These are phyloP conservation scores for Aspergillus sp. DNA, from an alignment of 2,329 filamentous ascomycete species.

Conservation along the genomic window DNA sequence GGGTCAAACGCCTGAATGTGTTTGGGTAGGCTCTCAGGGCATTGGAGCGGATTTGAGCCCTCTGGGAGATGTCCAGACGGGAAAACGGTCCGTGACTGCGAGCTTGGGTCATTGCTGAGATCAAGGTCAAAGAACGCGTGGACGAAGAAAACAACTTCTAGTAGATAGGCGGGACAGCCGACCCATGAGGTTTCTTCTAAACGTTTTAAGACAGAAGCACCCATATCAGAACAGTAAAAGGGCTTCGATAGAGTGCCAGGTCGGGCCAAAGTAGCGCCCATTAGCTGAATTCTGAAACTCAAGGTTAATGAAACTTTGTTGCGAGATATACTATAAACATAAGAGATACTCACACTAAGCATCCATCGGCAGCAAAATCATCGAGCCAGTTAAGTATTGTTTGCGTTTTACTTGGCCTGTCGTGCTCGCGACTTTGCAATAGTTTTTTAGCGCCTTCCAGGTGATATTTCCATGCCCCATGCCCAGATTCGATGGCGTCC, in stretches of 20 bases:
- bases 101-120: slow-evolving; percentile 22
- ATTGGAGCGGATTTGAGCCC: slow-evolving; percentile 30
- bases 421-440: slow-evolving; percentile 37
- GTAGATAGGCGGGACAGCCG: slow-evolving; percentile 41
- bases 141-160: slow-evolving; percentile 43
- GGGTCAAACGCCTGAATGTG: slow-evolving; percentile 42
- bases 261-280: slow-evolving; percentile 43
- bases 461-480: slow-evolving; percentile 53
- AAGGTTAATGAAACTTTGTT: slow-evolving; percentile 3
- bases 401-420: slow-evolving; percentile 13
- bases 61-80: slow-evolving; percentile 27
- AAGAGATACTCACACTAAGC: slow-evolving; percentile 32
- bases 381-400: slow-evolving; percentile 35
- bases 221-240: slow-evolving; percentile 39
- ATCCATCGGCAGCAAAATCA: slow-evolving; percentile 38
- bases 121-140: slow-evolving; percentile 38
- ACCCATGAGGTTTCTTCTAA: slow-evolving; percentile 43
- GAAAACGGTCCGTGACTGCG: slow-evolving; percentile 29
- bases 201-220: slow-evolving; percentile 36
- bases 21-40: slow-evolving; percentile 33
- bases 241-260: slow-evolving; percentile 40
- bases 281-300: slow-evolving; percentile 37
- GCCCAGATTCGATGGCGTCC: slow-evolving; percentile 52
- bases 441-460: slow-evolving; percentile 52
- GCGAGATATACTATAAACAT: background rate